Evolutionary conservation across 1,284 basidiomycete species (phyloP).

Genomic region (Marasmius tenuissimus): DNA sequence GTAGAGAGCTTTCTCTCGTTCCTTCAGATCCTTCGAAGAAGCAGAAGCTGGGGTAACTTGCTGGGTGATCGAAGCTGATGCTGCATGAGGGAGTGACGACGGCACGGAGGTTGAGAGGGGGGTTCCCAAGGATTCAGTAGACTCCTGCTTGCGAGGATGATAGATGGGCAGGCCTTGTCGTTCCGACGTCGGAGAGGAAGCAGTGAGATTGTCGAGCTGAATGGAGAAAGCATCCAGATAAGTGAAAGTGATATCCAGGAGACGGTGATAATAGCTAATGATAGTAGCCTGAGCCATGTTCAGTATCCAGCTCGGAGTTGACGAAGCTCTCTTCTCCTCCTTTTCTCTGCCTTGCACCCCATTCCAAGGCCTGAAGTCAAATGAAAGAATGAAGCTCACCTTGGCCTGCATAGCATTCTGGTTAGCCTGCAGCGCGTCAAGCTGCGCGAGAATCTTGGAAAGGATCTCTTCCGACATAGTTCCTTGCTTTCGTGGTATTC

Average conservation of each 20-base stretch:
- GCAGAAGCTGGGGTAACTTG: not conserved
- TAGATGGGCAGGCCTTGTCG: not conserved
- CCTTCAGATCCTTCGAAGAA: constrained; percentile 44
- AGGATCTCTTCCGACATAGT: not conserved
- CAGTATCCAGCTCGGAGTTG: not conserved
- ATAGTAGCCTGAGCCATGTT: too few species aligned
- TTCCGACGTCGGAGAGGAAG: not conserved
- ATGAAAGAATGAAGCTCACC: not conserved
- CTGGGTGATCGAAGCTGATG: not conserved
- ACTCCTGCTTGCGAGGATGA: not conserved
- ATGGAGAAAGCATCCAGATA: not conserved
- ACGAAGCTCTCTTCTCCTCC: not conserved
- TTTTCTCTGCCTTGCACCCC: not conserved
- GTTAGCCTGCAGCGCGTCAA: not conserved
- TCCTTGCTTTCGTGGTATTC: not conserved
- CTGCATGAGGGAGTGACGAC: not conserved
- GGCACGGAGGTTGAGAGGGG: not conserved
- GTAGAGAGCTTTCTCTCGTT: constrained; percentile 72
- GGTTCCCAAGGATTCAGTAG: not conserved
- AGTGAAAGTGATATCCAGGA: not conserved
- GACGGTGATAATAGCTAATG: too few species aligned
- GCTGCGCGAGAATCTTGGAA: not conserved
- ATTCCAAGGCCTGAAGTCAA: not conserved
- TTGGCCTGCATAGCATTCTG: not conserved
- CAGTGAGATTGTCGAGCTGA: not conserved